Conservation (phyloP, 306 rosid species). For the Gastrolobium bilobum region DNA sequence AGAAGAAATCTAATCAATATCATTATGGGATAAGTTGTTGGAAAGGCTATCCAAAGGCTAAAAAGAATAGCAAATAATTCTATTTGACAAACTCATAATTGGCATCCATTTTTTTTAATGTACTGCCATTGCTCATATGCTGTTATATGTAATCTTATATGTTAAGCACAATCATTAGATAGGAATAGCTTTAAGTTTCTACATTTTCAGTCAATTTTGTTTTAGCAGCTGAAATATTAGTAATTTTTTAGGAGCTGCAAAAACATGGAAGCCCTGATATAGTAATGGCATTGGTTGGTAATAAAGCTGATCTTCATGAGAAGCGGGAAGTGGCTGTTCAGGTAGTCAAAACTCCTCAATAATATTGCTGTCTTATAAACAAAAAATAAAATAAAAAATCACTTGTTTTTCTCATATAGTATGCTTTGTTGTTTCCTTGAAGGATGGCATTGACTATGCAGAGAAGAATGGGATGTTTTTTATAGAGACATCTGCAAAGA, state of each 20-base stretch:
- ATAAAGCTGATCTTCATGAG: constrained; percentile 95
- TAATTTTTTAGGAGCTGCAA: constrained; percentile 79
- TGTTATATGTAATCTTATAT: constrained; percentile 3
- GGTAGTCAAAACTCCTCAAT: constrained; percentile 55
- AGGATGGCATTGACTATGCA: constrained; percentile 93
- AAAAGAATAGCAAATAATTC: background rate
- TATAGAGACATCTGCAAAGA: constrained; percentile 99
- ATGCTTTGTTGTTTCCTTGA: constrained; percentile 33
- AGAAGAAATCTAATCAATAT: background rate
- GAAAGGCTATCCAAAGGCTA: background rate
- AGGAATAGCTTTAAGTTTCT: constrained; percentile 11
- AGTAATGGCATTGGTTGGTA: constrained; percentile 94
- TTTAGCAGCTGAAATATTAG: constrained; percentile 45
- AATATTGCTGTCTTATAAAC: constrained; percentile 2
- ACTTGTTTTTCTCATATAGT: constrained; percentile 32
- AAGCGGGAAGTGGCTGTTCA: constrained; percentile 84
- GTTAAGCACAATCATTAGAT: background rate
- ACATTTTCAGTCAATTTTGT: constrained; percentile 25
- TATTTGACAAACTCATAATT: constrained; percentile 4
- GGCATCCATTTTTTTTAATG: constrained; percentile 16
- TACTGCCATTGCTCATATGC: background rate
- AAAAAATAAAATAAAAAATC: background rate
- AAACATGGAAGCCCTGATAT: constrained; percentile 97
- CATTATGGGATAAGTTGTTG: background rate
- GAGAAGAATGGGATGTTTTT: constrained; percentile 98